phyloP scores from a whole-genome alignment of 805 yeast genomes.

The Kodamaea kaohsiungensis region DNA sequence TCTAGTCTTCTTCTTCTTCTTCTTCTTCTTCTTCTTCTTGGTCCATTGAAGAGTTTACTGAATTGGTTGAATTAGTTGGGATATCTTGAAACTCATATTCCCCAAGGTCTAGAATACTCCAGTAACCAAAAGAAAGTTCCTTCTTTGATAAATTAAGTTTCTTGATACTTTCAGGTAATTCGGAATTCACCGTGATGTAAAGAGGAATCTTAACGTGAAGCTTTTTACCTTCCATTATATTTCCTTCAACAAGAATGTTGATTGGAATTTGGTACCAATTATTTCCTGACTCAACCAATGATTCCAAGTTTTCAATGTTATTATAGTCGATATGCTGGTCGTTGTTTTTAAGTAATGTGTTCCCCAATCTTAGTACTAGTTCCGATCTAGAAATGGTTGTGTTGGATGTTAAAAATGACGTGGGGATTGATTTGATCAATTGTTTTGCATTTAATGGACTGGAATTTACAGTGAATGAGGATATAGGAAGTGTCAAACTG shows the following conservation, averaged over 20 bases:
- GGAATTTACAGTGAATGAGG: slow-evolving; percentile 23
- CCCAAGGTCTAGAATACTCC: slow-evolving; percentile 22
- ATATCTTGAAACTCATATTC: slow-evolving; percentile 3
- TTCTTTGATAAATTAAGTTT: slow-evolving; percentile 14
- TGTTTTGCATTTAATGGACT: slow-evolving; percentile 18
- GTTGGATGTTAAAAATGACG: slow-evolving; percentile 29
- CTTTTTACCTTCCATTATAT: background rate
- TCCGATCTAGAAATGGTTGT: slow-evolving; percentile 35
- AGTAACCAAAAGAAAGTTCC: slow-evolving; percentile 27
- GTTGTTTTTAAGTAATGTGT: slow-evolving; percentile 4
- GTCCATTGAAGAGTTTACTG: background rate
- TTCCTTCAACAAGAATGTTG: slow-evolving; percentile 12
- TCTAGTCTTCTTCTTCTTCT: background rate
- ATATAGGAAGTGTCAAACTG: slow-evolving; percentile 26
- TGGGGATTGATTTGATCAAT: slow-evolving; percentile 35
- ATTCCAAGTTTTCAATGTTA: slow-evolving; percentile 10
- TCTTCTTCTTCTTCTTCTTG: background rate
- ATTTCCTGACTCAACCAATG: slow-evolving; percentile 23
- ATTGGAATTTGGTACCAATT: slow-evolving; percentile 42
- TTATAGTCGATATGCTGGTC: slow-evolving; percentile 2
- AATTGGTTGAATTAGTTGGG: background rate
- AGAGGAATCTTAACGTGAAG: slow-evolving; percentile 27
- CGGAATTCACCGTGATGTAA: slow-evolving; percentile 27
- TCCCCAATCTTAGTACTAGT: slow-evolving; percentile 25
- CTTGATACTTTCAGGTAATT: slow-evolving; percentile 24